phyloP scores from a whole-genome alignment of 805 yeast genomes.

The Zygoascus flipseniorum region DNA sequence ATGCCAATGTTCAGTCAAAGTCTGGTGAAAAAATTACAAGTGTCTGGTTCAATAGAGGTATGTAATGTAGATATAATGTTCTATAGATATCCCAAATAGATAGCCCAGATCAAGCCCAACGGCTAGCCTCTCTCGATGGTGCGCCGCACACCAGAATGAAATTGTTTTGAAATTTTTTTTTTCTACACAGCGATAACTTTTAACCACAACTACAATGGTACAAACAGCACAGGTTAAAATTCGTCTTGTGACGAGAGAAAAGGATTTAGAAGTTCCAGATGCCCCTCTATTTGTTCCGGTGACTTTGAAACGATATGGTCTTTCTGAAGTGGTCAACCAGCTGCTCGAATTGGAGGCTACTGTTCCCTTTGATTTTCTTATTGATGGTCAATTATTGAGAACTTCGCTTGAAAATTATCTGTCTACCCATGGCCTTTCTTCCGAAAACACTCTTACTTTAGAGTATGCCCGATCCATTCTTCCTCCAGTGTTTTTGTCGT shows the following conservation, averaged over 20 bases:
- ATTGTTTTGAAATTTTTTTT: background rate
- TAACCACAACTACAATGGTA: constrained; percentile 1
- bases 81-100: background rate
- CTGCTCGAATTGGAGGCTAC: constrained; percentile 52
- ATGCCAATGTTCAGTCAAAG: constrained; percentile 50
- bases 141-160: background rate
- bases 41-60: constrained; percentile 91
- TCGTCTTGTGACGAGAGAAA: constrained; percentile 72
- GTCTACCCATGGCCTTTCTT: constrained; percentile 64
- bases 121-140: background rate
- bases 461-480: constrained; percentile 89
- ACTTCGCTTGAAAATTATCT: constrained; percentile 75
- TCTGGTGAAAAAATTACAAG: constrained; percentile 48
- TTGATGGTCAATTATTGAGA: constrained; percentile 75
- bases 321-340: constrained; percentile 93
- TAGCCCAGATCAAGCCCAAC: too few relatives aligned
- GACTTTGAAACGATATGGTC: constrained; percentile 76
- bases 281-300: constrained; percentile 86
- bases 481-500: constrained; percentile 88
- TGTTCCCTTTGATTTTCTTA: constrained; percentile 86
- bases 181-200: background rate
- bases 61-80: constrained; percentile 34
- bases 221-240: constrained; percentile 54
- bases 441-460: constrained; percentile 67
- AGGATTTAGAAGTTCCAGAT: constrained; percentile 60